Evolutionary conservation across 2,329 filamentous ascomycete genomes (phyloP), one percentile per base, ranked within the genome.

Genomic region (Diplodia intermedia): DNA sequence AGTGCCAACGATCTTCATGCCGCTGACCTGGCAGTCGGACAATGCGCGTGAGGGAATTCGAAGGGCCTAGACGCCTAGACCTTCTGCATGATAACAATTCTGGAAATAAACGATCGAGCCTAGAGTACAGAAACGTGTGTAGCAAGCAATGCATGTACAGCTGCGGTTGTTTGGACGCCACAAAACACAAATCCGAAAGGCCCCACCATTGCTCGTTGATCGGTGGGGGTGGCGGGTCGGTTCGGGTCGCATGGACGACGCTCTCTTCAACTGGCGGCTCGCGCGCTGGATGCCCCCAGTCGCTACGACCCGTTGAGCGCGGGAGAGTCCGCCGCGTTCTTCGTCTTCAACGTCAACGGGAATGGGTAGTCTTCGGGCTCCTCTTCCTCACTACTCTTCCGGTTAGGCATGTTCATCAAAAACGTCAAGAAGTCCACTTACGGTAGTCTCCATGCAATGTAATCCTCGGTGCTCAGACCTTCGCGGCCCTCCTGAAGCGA

Each of bases 361-460:
- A 90, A 91, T 43, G 87, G 86, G 75, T 90, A 90, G 72, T 91
- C 89, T 75, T 92, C 94, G 0, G 91, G 88, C 73, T 98, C 95
- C 83, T 98, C 95, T 79, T 97, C 94, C 79, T 95, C 93, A 81
- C 93, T 96, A 74, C 69, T 71, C 23, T 49, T 23, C 47, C 65
- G 54, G 74, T 82, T 74, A 81, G 79, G 57, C 20, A 18, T 14
- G 54, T 53, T 11, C 18, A 12, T 50, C 36, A 36, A 1, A 69
- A 65, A 65, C 53, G 40, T 43, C 40, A 36, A 43, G 38, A 67
- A 43, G n/a, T 47, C 18, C 68, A 93, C 94, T 91, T 87, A 98
- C 91, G 94, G 95, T 69, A 98, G 84, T 82, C 96, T 97, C 95
- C 95, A 99, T 38, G 94, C 91, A 75, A 98, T 93, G 79, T 99